Evolutionary conservation across 495 filamentous ascomycete genomes (phyloP), one percentile per base, ranked within the genome.

Genomic region (Aspergillus nidulans): DNA sequence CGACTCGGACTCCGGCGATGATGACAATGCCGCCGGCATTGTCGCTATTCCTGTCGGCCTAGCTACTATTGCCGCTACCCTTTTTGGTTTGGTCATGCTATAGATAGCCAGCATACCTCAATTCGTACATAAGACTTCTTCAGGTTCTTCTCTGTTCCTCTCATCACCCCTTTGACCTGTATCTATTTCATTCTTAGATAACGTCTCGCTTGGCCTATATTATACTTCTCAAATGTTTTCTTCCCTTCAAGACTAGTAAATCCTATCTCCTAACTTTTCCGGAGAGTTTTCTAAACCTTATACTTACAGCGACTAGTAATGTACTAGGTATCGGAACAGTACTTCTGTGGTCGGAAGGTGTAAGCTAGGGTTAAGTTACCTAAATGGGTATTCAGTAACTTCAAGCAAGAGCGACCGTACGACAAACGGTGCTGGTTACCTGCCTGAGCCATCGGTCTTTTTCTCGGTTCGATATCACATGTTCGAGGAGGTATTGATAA

Each of bases 1-100:
- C 30, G 74, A 71, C 62, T 69, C 72, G 58, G 55, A 46, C 30
- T 34, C 30, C 15, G 55, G 39, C 62, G 47, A 52, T 53, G 28
- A 57, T 26, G 38, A 39, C 62, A 30, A 66, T 40, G 62, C 66
- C 20, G 66, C 68, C 38, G 56, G 47, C 26, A 63, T 59, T 19
- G n/a, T 60, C 26, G 50, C 57, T 18, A 52, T 57, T 44, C 57
- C 62, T 38, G 34, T 59, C 23, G 58, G 63, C 23, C 38, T 61
- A 41, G 26, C 62, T 28, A 53, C 40, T 26, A 53, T 61, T 46
- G 42, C 26, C 16, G 53, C 56, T 32, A 32, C 53, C 24, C 49
- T 58, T 1, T 42, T 61, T 8, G 57, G 53, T 30, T 25, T 55
- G 26, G 43, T 47, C 21, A 41, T 63, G 52, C 52, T 65, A 55